Evolutionary conservation across 192 early-diverging fungal species (phyloP).

Genomic region (Coemansia erecta): DNA sequence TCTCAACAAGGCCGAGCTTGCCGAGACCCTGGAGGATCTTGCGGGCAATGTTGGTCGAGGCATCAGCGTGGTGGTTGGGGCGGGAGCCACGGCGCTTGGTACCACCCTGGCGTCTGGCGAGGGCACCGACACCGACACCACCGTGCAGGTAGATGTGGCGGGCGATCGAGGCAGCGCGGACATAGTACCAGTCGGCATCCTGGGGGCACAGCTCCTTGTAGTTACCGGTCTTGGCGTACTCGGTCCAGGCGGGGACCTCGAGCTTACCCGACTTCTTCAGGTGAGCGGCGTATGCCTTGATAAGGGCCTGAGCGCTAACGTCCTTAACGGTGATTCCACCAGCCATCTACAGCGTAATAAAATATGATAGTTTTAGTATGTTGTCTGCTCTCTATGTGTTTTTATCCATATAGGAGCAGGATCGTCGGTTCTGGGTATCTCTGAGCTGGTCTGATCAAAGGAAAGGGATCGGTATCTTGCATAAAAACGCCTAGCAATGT

Average conservation of each 20-base stretch:
- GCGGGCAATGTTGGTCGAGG: conserved; percentile 90
- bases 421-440: too few relatives aligned
- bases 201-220: conserved; percentile 97
- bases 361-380: background rate
- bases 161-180: conserved; percentile 92
- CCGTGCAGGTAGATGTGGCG: conserved; percentile 96
- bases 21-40: conserved; percentile 98
- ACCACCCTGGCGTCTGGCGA: conserved; percentile 93
- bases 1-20: conserved; percentile 96
- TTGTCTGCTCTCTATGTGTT: too few relatives aligned
- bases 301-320: conserved; percentile 92
- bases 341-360: conserved; percentile 42
- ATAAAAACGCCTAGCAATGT: too few relatives aligned
- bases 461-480: too few relatives aligned
- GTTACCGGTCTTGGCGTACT: conserved; percentile 96
- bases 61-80: conserved; percentile 85
- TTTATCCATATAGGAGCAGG: too few relatives aligned
- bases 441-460: too few relatives aligned
- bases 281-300: conserved; percentile 98
- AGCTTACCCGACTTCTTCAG: conserved; percentile 98
- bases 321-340: conserved; percentile 94
- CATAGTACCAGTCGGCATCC: conserved; percentile 99
- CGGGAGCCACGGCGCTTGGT: conserved; percentile 87
- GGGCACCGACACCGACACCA: conserved; percentile 89
- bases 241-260: conserved; percentile 98